Base-by-base conservation (phyloP, 2,329 filamentous ascomycete species). In the Niveomyces coronatus region DNA sequence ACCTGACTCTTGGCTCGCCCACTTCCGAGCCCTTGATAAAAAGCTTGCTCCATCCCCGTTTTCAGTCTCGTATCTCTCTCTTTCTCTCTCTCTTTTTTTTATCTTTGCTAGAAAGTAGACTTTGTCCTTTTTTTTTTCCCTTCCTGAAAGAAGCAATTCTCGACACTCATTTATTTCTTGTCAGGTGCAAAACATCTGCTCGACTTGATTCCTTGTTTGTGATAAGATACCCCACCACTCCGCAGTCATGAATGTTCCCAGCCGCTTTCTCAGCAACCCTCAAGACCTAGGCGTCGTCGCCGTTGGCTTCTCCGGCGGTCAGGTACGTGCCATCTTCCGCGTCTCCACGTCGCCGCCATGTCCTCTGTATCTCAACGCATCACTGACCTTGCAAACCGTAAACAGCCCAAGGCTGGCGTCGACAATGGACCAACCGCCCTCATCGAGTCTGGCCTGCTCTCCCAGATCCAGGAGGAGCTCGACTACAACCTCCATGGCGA, bases 281-380 rank as follows among this genome's bases (percentile, higher is more conserved):
- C 72, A 84, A 54, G 80, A 96, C 54, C 71, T 98, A 47, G 91
- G 89, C 45, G 75, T 98, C 40, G 86, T 96, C 26, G 87, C 89
- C 35, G 91, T 96, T 26, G 89, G 89, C 45, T 98, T 96, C 69
- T 94, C 87, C 38, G 89, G 89, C 48, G 91, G 91, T 41, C 91
- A 95, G 77, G 87, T 91, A 77, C 51, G 70, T 53, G 37, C 36
- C 8, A 13, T 8, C 18, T 33, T 22, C 13, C 15, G 16, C 6
- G 16, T 6, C 18, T 24, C 7, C 13, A 10, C 14, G 15, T 26
- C 15, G 20, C 4, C 29, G 20, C 29, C 11, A 31, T 26, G 9
- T 17, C 9, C 16, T 9, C 16, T 24, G 29, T 24, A 10, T n/a
- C 27, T 4, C 18, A 18, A 7, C 16, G n/a, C 22, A 19, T 42